Percentiles rank a stretch among this genome's conserved stretches.
phyloP scores from a whole-genome alignment of 2,329 filamentous ascomycete genomes.

The Ophiostoma angusticollis region DNA sequence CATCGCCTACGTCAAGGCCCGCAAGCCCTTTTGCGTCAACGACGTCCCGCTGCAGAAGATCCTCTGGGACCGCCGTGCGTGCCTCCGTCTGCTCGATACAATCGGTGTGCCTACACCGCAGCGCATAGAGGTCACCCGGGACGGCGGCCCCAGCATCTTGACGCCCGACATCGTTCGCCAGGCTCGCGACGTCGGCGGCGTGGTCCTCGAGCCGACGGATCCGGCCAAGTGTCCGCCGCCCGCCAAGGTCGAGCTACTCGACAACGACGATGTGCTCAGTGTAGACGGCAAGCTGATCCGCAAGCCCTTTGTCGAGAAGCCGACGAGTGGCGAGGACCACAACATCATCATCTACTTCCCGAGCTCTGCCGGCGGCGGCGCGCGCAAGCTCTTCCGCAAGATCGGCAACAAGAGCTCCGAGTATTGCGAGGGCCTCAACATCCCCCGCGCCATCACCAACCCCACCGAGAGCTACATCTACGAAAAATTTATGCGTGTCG shows the following conservation, averaged over 20 bases:
- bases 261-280: constrained; percentile 74
- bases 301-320: constrained; percentile 97
- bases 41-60: constrained; percentile 96
- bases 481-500: constrained; percentile 91
- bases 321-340: constrained; percentile 95
- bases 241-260: constrained; percentile 67
- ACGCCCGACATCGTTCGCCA: constrained; percentile 70
- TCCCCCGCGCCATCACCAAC: constrained; percentile 73
- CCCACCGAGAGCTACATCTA: constrained; percentile 80
- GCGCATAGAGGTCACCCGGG: constrained; percentile 80
- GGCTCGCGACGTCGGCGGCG: constrained; percentile 66
- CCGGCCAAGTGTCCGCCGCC: constrained; percentile 42
- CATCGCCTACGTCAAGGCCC: constrained; percentile 83
- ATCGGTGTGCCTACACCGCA: constrained; percentile 82
- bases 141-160: constrained; percentile 72
- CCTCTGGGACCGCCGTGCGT: constrained; percentile 87
- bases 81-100: constrained; percentile 74
- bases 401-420: constrained; percentile 99
- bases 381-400: constrained; percentile 85
- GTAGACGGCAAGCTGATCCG: constrained; percentile 72
- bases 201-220: constrained; percentile 58
- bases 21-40: constrained; percentile 95
- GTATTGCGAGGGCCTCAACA: constrained; percentile 62
- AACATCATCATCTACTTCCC: constrained; percentile 98
- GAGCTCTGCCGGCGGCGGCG: constrained; percentile 73